These are phyloP conservation scores for Ustanciosporium gigantosporum DNA, from an alignment of 1,284 basidiomycete genomes.

Conservation along the genomic window DNA sequence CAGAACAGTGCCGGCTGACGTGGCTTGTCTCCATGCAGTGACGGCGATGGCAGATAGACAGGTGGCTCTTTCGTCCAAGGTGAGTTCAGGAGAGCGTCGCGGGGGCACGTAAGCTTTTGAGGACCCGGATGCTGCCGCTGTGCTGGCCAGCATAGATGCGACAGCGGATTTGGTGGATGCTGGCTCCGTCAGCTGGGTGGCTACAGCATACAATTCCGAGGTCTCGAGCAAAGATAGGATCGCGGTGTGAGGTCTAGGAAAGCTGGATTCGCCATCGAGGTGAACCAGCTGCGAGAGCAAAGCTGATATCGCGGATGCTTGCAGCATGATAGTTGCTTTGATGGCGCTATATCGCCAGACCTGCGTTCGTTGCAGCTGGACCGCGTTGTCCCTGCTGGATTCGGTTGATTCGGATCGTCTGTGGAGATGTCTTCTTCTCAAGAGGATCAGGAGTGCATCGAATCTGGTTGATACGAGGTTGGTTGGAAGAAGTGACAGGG, in stretches of 20 bases:
- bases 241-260: conserved; percentile 23
- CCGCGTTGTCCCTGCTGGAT: too few species aligned
- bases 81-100: conserved; percentile 2
- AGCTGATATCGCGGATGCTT: conserved; percentile 21
- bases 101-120: background rate
- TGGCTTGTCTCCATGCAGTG: conserved; percentile 19
- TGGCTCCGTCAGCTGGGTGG: conserved; percentile 13
- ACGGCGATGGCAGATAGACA: conserved; percentile 32
- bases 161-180: conserved; percentile 6
- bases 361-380: too few species aligned
- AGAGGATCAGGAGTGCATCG: too few species aligned
- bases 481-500: too few species aligned
- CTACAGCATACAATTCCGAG: conserved; percentile 30
- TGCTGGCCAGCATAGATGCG: conserved; percentile 16
- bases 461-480: too few species aligned
- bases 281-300: conserved; percentile 29
- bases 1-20: background rate
- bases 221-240: conserved; percentile 25
- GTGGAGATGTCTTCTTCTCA: too few species aligned
- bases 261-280: background rate
- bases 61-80: conserved; percentile 22
- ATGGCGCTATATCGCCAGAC: too few species aligned
- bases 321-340: conserved; percentile 22
- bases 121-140: conserved; percentile 13
- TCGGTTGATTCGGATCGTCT: too few species aligned